These are phyloP conservation scores for Aspergillus bridgeri DNA, from an alignment of 495 filamentous ascomycete genomes.

Conservation along the genomic window DNA sequence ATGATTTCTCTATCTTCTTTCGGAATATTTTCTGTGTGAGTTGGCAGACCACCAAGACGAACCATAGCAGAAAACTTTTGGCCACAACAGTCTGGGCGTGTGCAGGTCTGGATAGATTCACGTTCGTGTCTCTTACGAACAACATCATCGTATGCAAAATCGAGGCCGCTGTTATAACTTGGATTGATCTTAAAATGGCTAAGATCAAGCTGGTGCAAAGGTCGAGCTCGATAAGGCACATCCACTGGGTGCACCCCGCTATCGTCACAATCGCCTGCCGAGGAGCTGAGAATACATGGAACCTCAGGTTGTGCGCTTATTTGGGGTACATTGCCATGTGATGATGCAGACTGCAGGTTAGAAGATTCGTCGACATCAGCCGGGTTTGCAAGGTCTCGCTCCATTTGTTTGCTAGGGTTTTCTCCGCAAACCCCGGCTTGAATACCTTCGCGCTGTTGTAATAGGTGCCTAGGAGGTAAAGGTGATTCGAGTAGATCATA, in stretches of 20 bases:
- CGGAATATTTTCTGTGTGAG: constrained; percentile 15
- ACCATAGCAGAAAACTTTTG: constrained; percentile 63
- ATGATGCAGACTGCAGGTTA: background rate
- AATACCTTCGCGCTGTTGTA: constrained; percentile 5
- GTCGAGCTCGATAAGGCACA: constrained; percentile 49
- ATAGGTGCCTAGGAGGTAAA: constrained; percentile 25
- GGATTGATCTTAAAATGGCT: constrained; percentile 86
- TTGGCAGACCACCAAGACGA: constrained; percentile 37
- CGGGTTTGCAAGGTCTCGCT: background rate
- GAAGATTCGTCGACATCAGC: background rate
- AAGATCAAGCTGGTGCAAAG: constrained; percentile 49
- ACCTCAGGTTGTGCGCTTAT: background rate
- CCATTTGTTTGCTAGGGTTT: background rate
- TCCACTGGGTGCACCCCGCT: constrained; percentile 26
- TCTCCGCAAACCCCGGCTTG: background rate
- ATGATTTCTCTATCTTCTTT: constrained; percentile 56
- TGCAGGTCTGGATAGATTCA: constrained; percentile 77
- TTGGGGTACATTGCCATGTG: background rate
- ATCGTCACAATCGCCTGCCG: background rate
- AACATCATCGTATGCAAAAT: constrained; percentile 71
- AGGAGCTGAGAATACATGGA: background rate
- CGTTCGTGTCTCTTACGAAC: constrained; percentile 71
- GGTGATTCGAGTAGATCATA: constrained; percentile 35
- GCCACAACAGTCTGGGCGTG: constrained; percentile 73
- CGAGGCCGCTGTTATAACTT: constrained; percentile 62